Conservation (phyloP, 441 rosid species). For the Cnidoscolus chayamansa region DNA sequence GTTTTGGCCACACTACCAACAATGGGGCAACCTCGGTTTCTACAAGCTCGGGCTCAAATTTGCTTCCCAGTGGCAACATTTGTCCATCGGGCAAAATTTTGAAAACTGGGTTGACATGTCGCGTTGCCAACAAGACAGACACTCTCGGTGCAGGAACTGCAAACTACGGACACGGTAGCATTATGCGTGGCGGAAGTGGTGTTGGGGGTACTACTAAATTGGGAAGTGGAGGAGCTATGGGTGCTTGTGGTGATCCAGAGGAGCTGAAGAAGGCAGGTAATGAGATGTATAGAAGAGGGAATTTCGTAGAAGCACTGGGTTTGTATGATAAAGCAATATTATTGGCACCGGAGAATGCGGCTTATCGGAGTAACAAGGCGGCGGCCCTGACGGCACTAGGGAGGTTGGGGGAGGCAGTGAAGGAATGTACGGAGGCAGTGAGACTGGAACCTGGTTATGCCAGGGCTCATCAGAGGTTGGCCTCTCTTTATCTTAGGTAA, state of each 20-base stretch:
- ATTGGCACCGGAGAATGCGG: slow-evolving; percentile 51
- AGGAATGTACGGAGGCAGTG: slow-evolving; percentile 71
- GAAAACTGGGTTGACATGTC: not conserved
- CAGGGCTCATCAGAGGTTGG: slow-evolving; percentile 74
- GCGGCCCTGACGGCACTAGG: slow-evolving; percentile 63
- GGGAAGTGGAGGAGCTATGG: slow-evolving; percentile 4
- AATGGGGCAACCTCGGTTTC: slow-evolving; percentile 8
- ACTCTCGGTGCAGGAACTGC: slow-evolving; percentile 9
- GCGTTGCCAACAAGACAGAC: slow-evolving; percentile 7
- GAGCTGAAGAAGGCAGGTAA: slow-evolving; percentile 66
- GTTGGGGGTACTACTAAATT: not conserved
- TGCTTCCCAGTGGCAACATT: slow-evolving; percentile 18
- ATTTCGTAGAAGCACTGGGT: slow-evolving; percentile 58
- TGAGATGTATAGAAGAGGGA: slow-evolving; percentile 60
- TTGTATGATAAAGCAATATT: slow-evolving; percentile 64
- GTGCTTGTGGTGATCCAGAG: slow-evolving; percentile 41
- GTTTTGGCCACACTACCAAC: slow-evolving; percentile 3
- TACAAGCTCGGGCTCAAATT: slow-evolving; percentile 1
- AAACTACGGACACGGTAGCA: slow-evolving; percentile 18
- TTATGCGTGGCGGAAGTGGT: slow-evolving; percentile 12
- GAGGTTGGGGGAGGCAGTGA: slow-evolving; percentile 60
- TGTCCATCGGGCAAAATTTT: slow-evolving; percentile 14
- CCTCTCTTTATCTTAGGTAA: slow-evolving; percentile 57
- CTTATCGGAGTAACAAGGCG: slow-evolving; percentile 60
- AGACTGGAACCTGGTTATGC: slow-evolving; percentile 55